Evolutionary conservation across 306 rosid genomes (phyloP), one percentile per base, ranked within the genome.

Genomic region (Prunus fruticosa): DNA sequence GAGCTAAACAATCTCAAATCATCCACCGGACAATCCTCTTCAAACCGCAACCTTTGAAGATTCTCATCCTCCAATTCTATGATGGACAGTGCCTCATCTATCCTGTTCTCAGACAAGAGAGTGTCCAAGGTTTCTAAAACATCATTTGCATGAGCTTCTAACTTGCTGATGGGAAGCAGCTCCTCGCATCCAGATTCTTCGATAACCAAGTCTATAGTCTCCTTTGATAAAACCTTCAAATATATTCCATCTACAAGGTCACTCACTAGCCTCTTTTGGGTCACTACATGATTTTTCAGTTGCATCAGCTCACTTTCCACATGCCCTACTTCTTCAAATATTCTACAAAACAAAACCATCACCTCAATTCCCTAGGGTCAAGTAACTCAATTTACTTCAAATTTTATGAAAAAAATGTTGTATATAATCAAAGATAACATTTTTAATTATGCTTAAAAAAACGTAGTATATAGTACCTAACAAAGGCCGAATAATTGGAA

Each of bases 111-210:
- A 69, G 66, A 84, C 45, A 91, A 34, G 53, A 86, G 80, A 69
- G 80, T 22, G 70, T 93, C 98, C 85, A 93, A 74, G 11, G 79
- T 80, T 62, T 84, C 91, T 60, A 87, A 83, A 70, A 89, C 71
- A 57, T 87, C 84, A 57, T 87, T 81, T 12, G 80, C 64, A 63
- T 64, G 88, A 71, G 65, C 69, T 76, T 88, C 92, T 60, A 87
- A 80, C 50, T 88, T 87, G 1, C 85, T 73, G 10, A 81, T 80
- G 15, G 58, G 32, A 56, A 80, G 54, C 41, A 81, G 54, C 19
- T 71, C 84, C 53, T 22, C 52, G 56, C 61, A 62, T 28, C 57
- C 63, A n/a, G 73, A 32, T 2, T 76, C 85, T 61, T 88, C 85
- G 23, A 72, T 25, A 64, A 70, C 64, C 61, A 71, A 73, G 73